Conservation (phyloP, 257 asterid species). For the Cordia subcordata region DNA sequence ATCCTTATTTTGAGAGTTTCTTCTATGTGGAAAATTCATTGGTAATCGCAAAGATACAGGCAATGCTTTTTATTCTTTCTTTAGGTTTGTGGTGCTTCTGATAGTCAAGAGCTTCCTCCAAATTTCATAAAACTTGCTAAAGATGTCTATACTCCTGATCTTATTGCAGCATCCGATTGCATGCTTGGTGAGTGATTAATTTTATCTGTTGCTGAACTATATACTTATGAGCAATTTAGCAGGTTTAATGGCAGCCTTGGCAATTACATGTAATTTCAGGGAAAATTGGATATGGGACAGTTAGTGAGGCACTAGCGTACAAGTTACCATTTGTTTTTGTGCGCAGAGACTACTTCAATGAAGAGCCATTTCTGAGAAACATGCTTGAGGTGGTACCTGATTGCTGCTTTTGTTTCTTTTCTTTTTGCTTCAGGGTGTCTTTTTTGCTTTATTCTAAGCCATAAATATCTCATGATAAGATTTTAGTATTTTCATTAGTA, state of each 20-base stretch:
- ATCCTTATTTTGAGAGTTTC: constrained; percentile 6
- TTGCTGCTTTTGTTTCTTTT: constrained; percentile 9
- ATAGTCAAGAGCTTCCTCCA: constrained; percentile 71
- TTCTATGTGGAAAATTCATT: constrained; percentile 7
- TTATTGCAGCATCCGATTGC: constrained; percentile 97
- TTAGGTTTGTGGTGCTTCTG: constrained; percentile 98
- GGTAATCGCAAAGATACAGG: constrained; percentile 1
- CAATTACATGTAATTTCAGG: constrained; percentile 40
- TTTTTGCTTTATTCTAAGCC: constrained; percentile 9
- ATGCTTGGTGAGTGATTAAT: constrained; percentile 79
- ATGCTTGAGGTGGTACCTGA: constrained; percentile 81
- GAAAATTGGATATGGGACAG: constrained; percentile 97
- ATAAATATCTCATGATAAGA: constrained; percentile 11
- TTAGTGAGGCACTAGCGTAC: constrained; percentile 91
- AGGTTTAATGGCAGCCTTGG: background rate
- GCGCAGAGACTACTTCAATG: constrained; percentile 95
- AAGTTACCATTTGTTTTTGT: constrained; percentile 96
- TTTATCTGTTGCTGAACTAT: constrained; percentile 3
- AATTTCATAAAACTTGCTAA: constrained; percentile 80
- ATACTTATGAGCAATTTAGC: constrained; percentile 10
- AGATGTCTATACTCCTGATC: constrained; percentile 91
- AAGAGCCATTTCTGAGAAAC: constrained; percentile 96
- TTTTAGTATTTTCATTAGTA: constrained; percentile 33
- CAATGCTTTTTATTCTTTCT: constrained; percentile 13
- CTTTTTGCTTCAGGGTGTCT: background rate